Evolutionary conservation across 108 stramenopile species (phyloP), one percentile per base, ranked within the genome.

Genomic region (Nannochloropsis salina): DNA sequence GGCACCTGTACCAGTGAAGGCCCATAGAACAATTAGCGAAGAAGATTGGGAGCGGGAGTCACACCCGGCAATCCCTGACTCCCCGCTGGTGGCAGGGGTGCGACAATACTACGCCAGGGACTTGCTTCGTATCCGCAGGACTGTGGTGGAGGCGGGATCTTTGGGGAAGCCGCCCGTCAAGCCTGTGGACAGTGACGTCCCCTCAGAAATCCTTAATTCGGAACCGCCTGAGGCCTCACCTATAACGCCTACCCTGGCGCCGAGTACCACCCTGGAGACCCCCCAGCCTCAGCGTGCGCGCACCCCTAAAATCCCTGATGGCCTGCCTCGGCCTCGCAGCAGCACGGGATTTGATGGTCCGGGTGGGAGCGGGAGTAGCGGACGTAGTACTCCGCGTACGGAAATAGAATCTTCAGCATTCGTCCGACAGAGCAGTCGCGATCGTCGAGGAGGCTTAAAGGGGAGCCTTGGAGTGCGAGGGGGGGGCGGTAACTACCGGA

Each of bases 261-360:
- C 61, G 20, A 74, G 61, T 8, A 15, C 3, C 20, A n/a, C 61
- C 6, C n/a, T 74, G 61, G 61, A 74, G n/a, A n/a, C 6, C 61
- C 61, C 61, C 20, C 61, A 74, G 61, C 61, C 61, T n/a, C 61
- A 74, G 61, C 61, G 61, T 74, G 61, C 61, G 61, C 61, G 61
- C 8, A 74, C 61, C 20, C 61, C 61, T 0, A 74, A 74, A n/a
- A 2, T 74, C 20, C 61, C 61, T 74, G 61, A 74, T 15, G 61
- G 61, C 61, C 61, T 74, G 2, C 61, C 61, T 3, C 15, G 61
- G 61, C 61, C 61, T n/a, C 61, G 61, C 61, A 74, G 61, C 61
- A 74, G 20, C 61, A 74, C 61, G 61, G 61, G 61, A 4, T 74
- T 74, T 2, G 61, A 74, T n/a, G 61, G 61, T n/a, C 61, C 61